phyloP scores from a whole-genome alignment of 2,329 filamentous ascomycete species.

The Xylariaceae sp. region DNA sequence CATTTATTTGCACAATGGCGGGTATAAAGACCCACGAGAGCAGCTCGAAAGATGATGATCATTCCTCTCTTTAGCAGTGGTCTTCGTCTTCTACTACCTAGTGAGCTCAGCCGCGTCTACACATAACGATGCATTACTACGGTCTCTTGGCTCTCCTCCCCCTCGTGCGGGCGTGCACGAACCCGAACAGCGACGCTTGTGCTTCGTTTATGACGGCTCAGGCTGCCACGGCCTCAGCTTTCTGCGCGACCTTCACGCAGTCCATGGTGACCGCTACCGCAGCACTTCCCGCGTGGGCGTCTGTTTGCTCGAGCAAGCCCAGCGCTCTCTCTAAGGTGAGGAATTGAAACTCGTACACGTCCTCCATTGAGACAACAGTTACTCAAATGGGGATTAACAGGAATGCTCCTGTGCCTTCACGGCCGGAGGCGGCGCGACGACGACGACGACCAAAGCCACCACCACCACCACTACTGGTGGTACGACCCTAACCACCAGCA shows the following conservation, averaged over 20 bases:
- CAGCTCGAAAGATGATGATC: neutral
- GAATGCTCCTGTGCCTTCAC: constrained; percentile 42
- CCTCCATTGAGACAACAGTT: neutral
- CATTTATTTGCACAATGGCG: neutral
- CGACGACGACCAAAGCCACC: constrained; percentile 23
- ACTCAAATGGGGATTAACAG: constrained; percentile 9
- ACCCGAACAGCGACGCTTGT: constrained; percentile 39
- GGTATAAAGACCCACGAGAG: constrained; percentile 9
- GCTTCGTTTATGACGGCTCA: constrained; percentile 45
- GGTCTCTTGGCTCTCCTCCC: constrained; percentile 23
- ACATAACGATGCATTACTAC: constrained; percentile 18
- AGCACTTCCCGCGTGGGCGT: constrained; percentile 35
- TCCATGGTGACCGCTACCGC: constrained; percentile 37
- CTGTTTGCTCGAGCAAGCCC: constrained; percentile 38
- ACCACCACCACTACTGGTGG: too few relatives aligned
- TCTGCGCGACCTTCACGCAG: constrained; percentile 45
- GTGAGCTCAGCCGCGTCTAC: neutral
- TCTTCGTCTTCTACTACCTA: constrained; percentile 3
- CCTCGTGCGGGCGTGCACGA: constrained; percentile 40
- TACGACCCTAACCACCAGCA: constrained; percentile 31
- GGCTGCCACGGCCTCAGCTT: constrained; percentile 41
- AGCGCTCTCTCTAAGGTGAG: constrained; percentile 38
- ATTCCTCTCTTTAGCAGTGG: neutral
- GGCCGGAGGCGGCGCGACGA: constrained; percentile 29
- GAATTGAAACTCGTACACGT: neutral